Evolutionary conservation across 2,329 filamentous ascomycete species (phyloP).

Genomic region (Zarea fungicola): DNA sequence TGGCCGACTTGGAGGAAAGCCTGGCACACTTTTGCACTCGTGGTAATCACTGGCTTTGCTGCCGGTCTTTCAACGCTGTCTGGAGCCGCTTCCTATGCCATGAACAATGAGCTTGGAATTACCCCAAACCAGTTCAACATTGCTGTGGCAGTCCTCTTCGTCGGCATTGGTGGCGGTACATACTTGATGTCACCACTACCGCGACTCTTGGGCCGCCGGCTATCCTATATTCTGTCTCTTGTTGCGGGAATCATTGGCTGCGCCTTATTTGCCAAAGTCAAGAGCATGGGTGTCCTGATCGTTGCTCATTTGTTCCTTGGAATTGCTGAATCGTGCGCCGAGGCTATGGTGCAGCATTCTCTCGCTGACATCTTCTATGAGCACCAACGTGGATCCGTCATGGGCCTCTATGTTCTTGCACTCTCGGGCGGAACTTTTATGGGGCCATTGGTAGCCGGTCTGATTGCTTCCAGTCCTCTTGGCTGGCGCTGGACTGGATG

Average conservation of each 20-base stretch:
- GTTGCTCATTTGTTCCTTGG: conserved; percentile 54
- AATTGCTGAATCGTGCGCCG: conserved; percentile 50
- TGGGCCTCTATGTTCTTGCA: conserved; percentile 51
- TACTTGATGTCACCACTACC: conserved; percentile 48
- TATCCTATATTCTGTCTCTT: conserved; percentile 50
- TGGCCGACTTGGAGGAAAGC: conserved; percentile 43
- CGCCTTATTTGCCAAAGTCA: conserved; percentile 47
- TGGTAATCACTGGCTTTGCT: conserved; percentile 49
- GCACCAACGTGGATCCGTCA: conserved; percentile 48
- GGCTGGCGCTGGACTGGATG: conserved; percentile 54
- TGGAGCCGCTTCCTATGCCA: conserved; percentile 45
- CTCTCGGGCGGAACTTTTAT: conserved; percentile 52
- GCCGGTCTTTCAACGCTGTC: conserved; percentile 53
- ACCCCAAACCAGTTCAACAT: conserved; percentile 48
- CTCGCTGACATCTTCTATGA: conserved; percentile 54
- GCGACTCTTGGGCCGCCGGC: conserved; percentile 48
- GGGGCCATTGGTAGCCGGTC: conserved; percentile 48
- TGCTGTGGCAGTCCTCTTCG: conserved; percentile 51
- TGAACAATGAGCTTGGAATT: conserved; percentile 46
- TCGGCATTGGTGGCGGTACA: conserved; percentile 52
- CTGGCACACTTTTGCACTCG: conserved; percentile 47
- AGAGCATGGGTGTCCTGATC: conserved; percentile 40
- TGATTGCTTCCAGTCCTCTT: conserved; percentile 40
- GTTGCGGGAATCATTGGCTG: conserved; percentile 43
- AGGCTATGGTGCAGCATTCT: conserved; percentile 52